Percentiles rank a stretch among this genome's conserved stretches.
These are phyloP conservation scores for Nakazawaea anatomiae DNA, from an alignment of 805 yeast species.

Conservation along the genomic window DNA sequence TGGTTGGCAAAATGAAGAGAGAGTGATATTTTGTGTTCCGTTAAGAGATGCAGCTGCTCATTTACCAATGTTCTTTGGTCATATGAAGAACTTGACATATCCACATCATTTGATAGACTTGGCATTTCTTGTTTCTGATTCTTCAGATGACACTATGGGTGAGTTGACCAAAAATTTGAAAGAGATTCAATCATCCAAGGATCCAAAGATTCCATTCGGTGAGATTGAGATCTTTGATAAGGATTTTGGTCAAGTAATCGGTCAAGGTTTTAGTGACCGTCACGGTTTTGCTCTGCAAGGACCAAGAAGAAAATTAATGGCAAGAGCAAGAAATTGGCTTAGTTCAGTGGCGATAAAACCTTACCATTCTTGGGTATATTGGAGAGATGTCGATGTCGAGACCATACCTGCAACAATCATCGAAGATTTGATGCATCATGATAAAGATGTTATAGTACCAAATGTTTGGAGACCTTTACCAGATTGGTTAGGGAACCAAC, in stretches of 20 bases:
- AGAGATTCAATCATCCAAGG: constrained; percentile 60
- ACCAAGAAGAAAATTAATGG: constrained; percentile 92
- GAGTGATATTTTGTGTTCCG: constrained; percentile 53
- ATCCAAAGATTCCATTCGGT: constrained; percentile 64
- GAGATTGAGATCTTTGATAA: constrained; percentile 83
- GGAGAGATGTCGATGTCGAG: constrained; percentile 99
- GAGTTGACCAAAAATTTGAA: constrained; percentile 51
- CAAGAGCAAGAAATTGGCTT: constrained; percentile 92
- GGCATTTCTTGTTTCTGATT: constrained; percentile 85
- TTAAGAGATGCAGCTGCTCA: constrained; percentile 56
- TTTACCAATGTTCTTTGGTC: constrained; percentile 55
- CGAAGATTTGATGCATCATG: constrained; percentile 90
- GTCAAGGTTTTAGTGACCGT: constrained; percentile 88
- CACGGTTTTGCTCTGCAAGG: constrained; percentile 97
- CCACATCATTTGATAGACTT: constrained; percentile 52
- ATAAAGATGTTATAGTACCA: constrained; percentile 89
- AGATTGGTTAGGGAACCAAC: constrained; percentile 80
- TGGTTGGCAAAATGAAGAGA: constrained; percentile 50
- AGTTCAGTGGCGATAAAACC: constrained; percentile 83
- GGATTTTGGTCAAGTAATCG: constrained; percentile 89
- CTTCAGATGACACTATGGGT: constrained; percentile 82
- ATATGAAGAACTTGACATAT: constrained; percentile 50
- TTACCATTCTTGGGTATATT: constrained; percentile 91
- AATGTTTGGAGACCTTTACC: constrained; percentile 90
- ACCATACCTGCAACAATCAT: constrained; percentile 77